Evolutionary conservation across 2,329 filamentous ascomycete genomes (phyloP).

Genomic region (Triangularia setosa): DNA sequence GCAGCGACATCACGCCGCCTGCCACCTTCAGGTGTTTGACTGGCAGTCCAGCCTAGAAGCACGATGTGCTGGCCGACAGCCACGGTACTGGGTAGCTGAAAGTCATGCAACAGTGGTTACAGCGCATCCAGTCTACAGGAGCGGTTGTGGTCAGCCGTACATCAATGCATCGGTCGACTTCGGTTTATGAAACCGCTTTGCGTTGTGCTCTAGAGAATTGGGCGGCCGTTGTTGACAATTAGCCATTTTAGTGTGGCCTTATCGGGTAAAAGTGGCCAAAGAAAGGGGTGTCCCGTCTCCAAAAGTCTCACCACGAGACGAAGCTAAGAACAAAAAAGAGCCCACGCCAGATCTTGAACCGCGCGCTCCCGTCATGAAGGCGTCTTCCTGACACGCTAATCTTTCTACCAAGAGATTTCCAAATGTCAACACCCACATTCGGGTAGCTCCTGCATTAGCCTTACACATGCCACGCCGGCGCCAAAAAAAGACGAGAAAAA

Average conservation of each 20-base stretch:
- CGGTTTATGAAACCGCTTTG: neutral
- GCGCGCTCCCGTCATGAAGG: neutral
- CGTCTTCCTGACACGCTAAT: neutral
- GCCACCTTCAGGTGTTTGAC: neutral
- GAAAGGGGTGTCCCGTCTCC: neutral
- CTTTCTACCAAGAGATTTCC: no score
- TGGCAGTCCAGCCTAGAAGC: neutral
- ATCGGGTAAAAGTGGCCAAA: neutral
- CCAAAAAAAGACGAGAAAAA: neutral
- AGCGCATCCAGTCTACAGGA: neutral
- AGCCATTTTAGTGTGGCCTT: neutral
- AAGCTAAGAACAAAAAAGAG: no score
- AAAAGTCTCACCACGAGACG: neutral
- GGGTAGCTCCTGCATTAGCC: constrained; percentile 4
- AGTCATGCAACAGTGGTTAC: neutral
- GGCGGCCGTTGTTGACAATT: neutral
- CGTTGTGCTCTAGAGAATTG: neutral
- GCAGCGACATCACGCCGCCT: neutral
- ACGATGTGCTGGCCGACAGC: neutral
- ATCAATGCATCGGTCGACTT: neutral
- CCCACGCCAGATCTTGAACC: neutral
- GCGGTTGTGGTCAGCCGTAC: neutral
- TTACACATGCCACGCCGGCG: neutral
- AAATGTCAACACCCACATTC: neutral
- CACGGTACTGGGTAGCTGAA: neutral